These are phyloP conservation scores for Testicularia cyperi DNA, from an alignment of 1,284 basidiomycete species.

Conservation along the genomic window DNA sequence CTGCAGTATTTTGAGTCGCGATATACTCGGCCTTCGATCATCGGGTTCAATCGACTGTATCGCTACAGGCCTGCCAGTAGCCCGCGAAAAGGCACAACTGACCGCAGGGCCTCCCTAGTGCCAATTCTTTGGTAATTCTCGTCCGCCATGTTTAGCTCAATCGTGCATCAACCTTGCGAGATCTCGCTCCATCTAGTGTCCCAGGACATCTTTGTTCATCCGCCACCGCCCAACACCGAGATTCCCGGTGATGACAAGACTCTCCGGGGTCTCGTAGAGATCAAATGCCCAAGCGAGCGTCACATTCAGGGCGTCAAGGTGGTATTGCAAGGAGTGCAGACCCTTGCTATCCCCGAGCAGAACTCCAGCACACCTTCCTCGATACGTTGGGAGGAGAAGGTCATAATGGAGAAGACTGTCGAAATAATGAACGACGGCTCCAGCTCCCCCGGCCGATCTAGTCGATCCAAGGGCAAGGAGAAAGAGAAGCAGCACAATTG, in stretches of 20 bases:
- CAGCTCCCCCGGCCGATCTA: slow-evolving; percentile 15
- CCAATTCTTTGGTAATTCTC: no score
- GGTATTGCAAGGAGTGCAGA: slow-evolving; percentile 48
- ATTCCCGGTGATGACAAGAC: slow-evolving; percentile 54
- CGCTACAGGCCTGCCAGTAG: no score
- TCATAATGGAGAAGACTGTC: slow-evolving; percentile 52
- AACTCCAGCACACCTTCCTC: slow-evolving; percentile 2
- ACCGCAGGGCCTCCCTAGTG: no score
- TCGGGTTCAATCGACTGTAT: no score
- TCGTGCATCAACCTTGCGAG: slow-evolving; percentile 54
- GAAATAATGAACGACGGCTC: slow-evolving; percentile 44
- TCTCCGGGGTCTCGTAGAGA: slow-evolving; percentile 56
- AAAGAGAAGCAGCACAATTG: slow-evolving; percentile 15
- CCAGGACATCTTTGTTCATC: slow-evolving; percentile 55
- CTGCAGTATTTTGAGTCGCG: no score
- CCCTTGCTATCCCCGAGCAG: slow-evolving; percentile 50
- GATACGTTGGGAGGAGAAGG: slow-evolving; percentile 55
- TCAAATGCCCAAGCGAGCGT: slow-evolving; percentile 53
- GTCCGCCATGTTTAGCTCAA: slow-evolving; percentile 45
- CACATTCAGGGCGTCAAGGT: slow-evolving; percentile 49
- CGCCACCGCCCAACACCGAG: slow-evolving; percentile 41
- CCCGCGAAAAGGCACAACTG: no score
- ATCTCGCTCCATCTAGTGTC: slow-evolving; percentile 52
- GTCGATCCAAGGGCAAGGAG: slow-evolving; percentile 33
- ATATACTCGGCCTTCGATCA: no score